Evolutionary conservation across 1,284 basidiomycete genomes (phyloP).

Genomic region (Leucoagaricus sp.): DNA sequence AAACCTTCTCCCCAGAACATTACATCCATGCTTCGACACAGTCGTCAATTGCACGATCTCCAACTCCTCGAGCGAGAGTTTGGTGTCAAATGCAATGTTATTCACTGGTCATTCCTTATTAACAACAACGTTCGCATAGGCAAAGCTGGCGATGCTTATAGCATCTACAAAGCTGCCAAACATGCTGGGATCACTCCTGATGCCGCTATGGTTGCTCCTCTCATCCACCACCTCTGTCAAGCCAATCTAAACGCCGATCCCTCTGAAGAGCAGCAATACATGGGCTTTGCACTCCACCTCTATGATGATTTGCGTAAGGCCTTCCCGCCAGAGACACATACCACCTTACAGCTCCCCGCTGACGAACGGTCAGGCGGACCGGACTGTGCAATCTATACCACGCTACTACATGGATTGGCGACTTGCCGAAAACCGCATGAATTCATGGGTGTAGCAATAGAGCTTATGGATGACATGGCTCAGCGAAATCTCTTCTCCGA

Average conservation of each 20-base stretch:
- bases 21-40: conserved; percentile 29
- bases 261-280: conserved; percentile 36
- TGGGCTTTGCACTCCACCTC: conserved; percentile 52
- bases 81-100: conserved; percentile 36
- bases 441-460: conserved; percentile 48
- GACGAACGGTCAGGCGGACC: conserved; percentile 36
- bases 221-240: conserved; percentile 41
- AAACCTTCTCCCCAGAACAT: conserved; percentile 18
- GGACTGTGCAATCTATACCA: conserved; percentile 54
- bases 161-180: conserved; percentile 48
- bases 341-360: conserved; percentile 15
- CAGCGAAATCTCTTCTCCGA: conserved; percentile 36
- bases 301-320: conserved; percentile 45
- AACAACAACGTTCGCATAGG: conserved; percentile 42
- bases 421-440: conserved; percentile 43
- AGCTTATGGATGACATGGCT: conserved; percentile 61
- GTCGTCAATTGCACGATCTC: conserved; percentile 42
- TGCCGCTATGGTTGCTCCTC: conserved; percentile 47
- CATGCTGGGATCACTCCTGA: conserved; percentile 45
- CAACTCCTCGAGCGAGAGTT: conserved; percentile 43
- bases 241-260: conserved; percentile 30
- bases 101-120: conserved; percentile 56
- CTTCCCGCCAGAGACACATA: conserved; percentile 16
- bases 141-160: conserved; percentile 40
- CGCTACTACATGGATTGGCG: conserved; percentile 55